Evolutionary conservation across 2,329 filamentous ascomycete genomes (phyloP).

Genomic region (Paraconiothyrium brasiliense): DNA sequence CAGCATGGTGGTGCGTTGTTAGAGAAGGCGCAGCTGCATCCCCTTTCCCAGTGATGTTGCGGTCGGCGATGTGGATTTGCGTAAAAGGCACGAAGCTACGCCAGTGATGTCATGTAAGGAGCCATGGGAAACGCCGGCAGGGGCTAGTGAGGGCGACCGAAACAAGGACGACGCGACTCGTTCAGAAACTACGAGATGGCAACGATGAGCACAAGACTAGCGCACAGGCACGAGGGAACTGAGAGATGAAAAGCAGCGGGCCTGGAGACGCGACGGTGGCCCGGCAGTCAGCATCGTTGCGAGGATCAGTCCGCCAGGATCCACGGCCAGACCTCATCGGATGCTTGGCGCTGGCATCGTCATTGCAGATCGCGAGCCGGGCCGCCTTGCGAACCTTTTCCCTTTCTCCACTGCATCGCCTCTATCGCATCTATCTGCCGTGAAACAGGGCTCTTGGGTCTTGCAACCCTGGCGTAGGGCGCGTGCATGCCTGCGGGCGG

Average conservation of each 20-base stretch:
- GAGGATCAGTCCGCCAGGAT: not conserved
- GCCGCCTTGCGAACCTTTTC: not conserved
- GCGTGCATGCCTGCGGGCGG: not conserved
- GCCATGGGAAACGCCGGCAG: slow-evolving; percentile 15
- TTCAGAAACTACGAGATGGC: not conserved
- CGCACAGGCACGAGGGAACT: not conserved
- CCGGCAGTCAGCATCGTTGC: not conserved
- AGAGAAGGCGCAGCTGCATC: slow-evolving; percentile 7
- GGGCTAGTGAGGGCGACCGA: slow-evolving; percentile 4
- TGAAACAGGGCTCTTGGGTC: slow-evolving; percentile 5
- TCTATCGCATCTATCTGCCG: not conserved
- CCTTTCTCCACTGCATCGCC: slow-evolving; percentile 1
- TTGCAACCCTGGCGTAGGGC: slow-evolving; percentile 5
- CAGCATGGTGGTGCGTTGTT: not conserved
- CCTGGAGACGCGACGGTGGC: not conserved
- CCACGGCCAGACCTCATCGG: not conserved
- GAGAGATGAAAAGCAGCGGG: not conserved
- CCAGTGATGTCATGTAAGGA: slow-evolving; percentile 17
- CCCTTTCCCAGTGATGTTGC: not conserved
- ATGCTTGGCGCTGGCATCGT: slow-evolving; percentile 7
- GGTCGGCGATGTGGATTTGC: not conserved
- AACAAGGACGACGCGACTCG: slow-evolving; percentile 8
- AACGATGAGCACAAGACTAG: not conserved
- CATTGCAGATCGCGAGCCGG: slow-evolving; percentile 6
- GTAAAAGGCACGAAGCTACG: not conserved